Base-by-base conservation (phyloP, 2,329 filamentous ascomycete genomes). In the Madurella mycetomatis region DNA sequence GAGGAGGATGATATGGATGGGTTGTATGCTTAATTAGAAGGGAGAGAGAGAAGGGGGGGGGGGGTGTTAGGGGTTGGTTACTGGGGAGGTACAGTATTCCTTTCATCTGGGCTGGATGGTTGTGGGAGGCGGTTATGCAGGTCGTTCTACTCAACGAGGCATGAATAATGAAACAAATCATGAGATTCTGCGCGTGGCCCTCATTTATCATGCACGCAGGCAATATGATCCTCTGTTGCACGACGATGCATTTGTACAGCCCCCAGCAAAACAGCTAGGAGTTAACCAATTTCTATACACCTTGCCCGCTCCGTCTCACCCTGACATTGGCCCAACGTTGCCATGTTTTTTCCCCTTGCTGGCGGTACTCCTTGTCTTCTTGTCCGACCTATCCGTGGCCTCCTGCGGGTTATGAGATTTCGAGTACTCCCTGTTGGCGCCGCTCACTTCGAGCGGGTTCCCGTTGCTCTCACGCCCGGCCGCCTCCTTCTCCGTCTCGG, bases 401-500 rank as follows among this genome's bases (percentile, higher is more conserved):
- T 70, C 69, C 3, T 63, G 64, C 11, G 65, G 59, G 55, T 72
- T 70, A 53, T 68, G 66, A 5, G 71, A 66, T 61, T 68, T 71
- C 25, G 73, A 76, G 16, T 78, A 62, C 5, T 69, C 67, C 60
- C 72, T 66, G 64, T 80, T 73, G 40, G 78, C 74, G 11, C 75
- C 73, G 63, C 73, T 76, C 12, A 66, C 64, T 5, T 76, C 65
- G 15, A 81, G 65, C 45, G 66, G 61, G 58, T 62, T 61, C 55
- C 62, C 47, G 67, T 62, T 68, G 66, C 54, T 60, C 50, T 49
- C 73, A 31, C 72, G 65, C 7, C 67, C 70, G 9, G 75, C 75
- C 31, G 69, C 62, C 5, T 70, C 60, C 61, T 73, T 79, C 70
- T 83, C 81, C 18, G 70, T 65, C 66, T 90, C 85, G 0, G 90